Percentiles rank a stretch among this genome's conserved stretches.
Evolutionary conservation across 2,329 filamentous ascomycete genomes (phyloP).

Genomic region (Fonsecaea pedrosoi): DNA sequence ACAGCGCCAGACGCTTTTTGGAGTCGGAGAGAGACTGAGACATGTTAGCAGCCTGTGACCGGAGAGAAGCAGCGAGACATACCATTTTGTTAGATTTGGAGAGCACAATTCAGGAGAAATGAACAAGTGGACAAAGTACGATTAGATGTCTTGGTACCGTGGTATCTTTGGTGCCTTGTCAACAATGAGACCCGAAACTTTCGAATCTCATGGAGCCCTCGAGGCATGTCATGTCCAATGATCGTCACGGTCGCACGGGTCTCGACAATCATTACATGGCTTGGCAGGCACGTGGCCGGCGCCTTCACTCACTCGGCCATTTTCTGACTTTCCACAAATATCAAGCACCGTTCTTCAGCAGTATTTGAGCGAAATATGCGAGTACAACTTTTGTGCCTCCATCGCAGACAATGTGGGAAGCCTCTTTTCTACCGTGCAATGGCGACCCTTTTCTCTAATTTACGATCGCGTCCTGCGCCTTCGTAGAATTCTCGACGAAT

Average conservation of each 20-base stretch:
- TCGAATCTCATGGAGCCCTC: neutral
- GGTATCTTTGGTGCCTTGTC: neutral
- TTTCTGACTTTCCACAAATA: no score
- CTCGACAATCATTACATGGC: neutral
- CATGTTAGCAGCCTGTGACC: neutral
- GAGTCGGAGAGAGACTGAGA: constrained; percentile 51
- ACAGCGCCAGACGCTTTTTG: constrained; percentile 90
- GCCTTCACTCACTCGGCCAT: no score
- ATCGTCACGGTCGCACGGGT: neutral
- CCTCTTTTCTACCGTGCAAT: no score
- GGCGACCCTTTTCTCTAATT: no score
- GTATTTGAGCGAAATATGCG: no score
- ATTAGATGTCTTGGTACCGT: neutral
- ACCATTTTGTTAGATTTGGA: neutral
- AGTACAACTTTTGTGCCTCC: no score
- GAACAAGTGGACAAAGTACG: neutral
- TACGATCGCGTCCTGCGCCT: no score
- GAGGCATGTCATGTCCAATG: neutral
- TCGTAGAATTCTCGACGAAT: no score
- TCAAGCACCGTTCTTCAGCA: no score
- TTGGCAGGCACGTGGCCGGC: no score
- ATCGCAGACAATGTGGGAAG: no score
- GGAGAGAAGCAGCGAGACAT: neutral
- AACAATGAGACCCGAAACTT: neutral
- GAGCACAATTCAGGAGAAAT: neutral